Percentiles rank a stretch among this genome's conserved stretches.
These are phyloP conservation scores for Eutrema heterophyllum DNA, from an alignment of 345 rosid species.

Conservation along the genomic window DNA sequence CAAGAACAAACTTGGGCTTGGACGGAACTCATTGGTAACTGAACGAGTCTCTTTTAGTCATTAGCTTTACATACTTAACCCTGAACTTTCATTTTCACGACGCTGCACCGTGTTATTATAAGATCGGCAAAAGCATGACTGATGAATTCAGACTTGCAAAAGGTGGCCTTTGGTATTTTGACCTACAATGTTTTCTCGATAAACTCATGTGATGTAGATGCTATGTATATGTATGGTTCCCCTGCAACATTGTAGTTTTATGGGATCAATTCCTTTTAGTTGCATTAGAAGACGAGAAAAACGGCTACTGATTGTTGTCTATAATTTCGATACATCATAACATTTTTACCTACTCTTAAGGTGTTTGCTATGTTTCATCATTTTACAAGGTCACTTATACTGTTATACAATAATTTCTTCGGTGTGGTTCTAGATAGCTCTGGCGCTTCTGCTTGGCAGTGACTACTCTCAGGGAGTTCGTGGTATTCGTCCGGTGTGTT, in stretches of 20 bases:
- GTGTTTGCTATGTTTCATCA: not conserved
- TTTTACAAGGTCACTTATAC: not conserved
- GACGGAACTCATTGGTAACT: slow-evolving; percentile 86
- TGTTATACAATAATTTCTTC: not conserved
- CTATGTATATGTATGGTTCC: not conserved
- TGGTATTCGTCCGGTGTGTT: slow-evolving; percentile 77
- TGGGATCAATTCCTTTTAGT: not conserved
- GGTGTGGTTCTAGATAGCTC: slow-evolving; percentile 50
- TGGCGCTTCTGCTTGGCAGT: slow-evolving; percentile 87
- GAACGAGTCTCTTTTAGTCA: slow-evolving; percentile 9
- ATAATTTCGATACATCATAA: not conserved
- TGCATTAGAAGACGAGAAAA: not conserved
- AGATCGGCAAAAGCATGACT: not conserved
- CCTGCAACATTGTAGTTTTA: slow-evolving; percentile 4
- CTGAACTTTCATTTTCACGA: slow-evolving; percentile 8
- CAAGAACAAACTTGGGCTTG: slow-evolving; percentile 74
- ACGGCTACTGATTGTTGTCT: not conserved
- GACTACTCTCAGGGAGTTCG: slow-evolving; percentile 83
- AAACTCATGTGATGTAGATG: not conserved
- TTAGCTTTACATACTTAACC: slow-evolving; percentile 6
- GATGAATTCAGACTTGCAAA: not conserved
- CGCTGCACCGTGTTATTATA: not conserved
- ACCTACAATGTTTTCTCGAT: not conserved
- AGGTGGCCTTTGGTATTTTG: not conserved
- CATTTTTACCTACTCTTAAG: too few species aligned